Conservation (phyloP, 2,329 filamentous ascomycete genomes). For the Trichoderma koningiopsis region DNA sequence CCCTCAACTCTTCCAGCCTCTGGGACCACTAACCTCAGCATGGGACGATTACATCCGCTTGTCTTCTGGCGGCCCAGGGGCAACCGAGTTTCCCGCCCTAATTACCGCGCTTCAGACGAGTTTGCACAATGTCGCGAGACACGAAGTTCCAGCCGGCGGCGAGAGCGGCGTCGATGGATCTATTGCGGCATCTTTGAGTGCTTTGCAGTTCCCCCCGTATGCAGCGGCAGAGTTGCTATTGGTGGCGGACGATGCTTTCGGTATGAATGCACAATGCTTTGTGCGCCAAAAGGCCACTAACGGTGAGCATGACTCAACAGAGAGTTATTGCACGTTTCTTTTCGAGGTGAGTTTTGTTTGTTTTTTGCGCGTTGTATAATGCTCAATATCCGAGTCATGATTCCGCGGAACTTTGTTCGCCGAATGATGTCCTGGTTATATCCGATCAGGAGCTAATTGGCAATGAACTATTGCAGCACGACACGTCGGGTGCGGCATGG, state of each 20-base stretch:
- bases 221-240: slow-evolving; percentile 43
- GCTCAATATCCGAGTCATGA: not conserved
- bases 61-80: slow-evolving; percentile 33
- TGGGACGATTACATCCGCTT: slow-evolving; percentile 53
- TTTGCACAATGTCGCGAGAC: slow-evolving; percentile 41
- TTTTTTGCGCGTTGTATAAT: not conserved
- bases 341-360: slow-evolving; percentile 51
- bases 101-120: slow-evolving; percentile 50
- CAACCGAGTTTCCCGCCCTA: slow-evolving; percentile 43
- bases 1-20: slow-evolving; percentile 39
- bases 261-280: slow-evolving; percentile 48
- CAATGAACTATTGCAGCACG: slow-evolving; percentile 44
- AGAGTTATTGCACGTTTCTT: slow-evolving; percentile 53
- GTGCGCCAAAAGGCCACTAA: slow-evolving; percentile 42
- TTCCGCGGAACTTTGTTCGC: not conserved
- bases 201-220: slow-evolving; percentile 46
- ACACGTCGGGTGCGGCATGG: slow-evolving; percentile 45
- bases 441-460: not conserved
- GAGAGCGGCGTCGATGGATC: slow-evolving; percentile 26
- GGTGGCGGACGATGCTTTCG: slow-evolving; percentile 42
- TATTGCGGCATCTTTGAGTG: slow-evolving; percentile 33
- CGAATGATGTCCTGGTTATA: not conserved
- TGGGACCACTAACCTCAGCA: slow-evolving; percentile 49
- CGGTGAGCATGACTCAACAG: slow-evolving; percentile 37
- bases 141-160: slow-evolving; percentile 21